phyloP scores from a whole-genome alignment of 768 basidiomycete species.

The Leucocoprinus sp. region DNA sequence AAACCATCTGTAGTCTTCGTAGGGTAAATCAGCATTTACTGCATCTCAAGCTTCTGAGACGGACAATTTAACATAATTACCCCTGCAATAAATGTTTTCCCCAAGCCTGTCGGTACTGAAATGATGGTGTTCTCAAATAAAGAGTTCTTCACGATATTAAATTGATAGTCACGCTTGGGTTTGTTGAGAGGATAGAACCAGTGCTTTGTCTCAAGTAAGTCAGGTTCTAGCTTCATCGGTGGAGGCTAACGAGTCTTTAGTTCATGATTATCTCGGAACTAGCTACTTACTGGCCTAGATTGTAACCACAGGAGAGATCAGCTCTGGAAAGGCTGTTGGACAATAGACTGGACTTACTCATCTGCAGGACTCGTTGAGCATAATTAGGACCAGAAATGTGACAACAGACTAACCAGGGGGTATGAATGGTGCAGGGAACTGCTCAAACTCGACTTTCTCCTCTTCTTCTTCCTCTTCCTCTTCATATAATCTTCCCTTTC shows the following conservation, averaged over 20 bases:
- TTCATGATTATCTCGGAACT: slow-evolving; percentile 13
- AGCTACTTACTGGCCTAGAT: slow-evolving; percentile 7
- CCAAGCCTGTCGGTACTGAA: slow-evolving; percentile 89
- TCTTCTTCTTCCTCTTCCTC: slow-evolving; percentile 51
- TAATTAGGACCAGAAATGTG: too few relatives aligned
- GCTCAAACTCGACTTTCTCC: slow-evolving; percentile 64
- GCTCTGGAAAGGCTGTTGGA: slow-evolving; percentile 1
- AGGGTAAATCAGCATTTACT: slow-evolving; percentile 6
- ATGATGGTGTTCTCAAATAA: slow-evolving; percentile 93
- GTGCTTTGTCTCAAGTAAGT: slow-evolving; percentile 70
- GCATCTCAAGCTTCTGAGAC: slow-evolving; percentile 8
- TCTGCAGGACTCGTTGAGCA: slow-evolving; percentile 22
- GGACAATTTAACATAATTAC: slow-evolving; percentile 93
- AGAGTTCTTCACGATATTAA: slow-evolving; percentile 78
- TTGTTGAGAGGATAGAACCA: slow-evolving; percentile 92
- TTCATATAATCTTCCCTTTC: slow-evolving; percentile 33
- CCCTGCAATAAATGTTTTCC: slow-evolving; percentile 97
- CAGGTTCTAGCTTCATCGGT: slow-evolving; percentile 70
- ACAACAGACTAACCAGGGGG: too few relatives aligned
- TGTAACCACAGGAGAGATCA: not conserved
- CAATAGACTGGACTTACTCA: slow-evolving; percentile 36
- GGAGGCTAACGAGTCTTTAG: slow-evolving; percentile 45
- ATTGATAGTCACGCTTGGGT: slow-evolving; percentile 89
- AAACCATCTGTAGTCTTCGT: slow-evolving; percentile 82
- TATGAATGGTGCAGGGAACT: slow-evolving; percentile 77